Percentiles rank a stretch among this genome's conserved stretches.
Evolutionary conservation across 2,329 filamentous ascomycete species (phyloP).

Genomic region (Fusarium sp.): DNA sequence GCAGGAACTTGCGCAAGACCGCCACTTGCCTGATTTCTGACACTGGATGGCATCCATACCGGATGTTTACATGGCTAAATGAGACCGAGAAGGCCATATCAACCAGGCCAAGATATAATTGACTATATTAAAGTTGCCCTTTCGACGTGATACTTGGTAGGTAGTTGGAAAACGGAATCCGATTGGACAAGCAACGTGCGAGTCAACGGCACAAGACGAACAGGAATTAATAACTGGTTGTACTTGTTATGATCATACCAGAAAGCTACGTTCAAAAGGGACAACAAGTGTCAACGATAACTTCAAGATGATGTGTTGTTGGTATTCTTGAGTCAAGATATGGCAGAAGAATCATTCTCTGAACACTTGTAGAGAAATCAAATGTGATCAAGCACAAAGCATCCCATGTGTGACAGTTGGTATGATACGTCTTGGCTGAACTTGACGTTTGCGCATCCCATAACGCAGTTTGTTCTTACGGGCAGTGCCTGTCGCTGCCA

Average conservation of each 20-base stretch:
- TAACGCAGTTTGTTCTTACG: background rate
- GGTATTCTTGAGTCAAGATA: background rate
- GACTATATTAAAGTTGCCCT: background rate
- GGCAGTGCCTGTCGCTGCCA: constrained; percentile 1
- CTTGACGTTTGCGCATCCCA: background rate
- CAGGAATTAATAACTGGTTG: background rate
- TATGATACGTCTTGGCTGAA: background rate
- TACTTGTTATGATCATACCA: background rate
- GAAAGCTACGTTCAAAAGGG: background rate
- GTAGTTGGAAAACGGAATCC: background rate
- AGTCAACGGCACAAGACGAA: background rate
- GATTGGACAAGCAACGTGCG: background rate
- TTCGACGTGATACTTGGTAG: background rate
- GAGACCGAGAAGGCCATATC: background rate
- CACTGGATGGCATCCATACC: constrained; percentile 9
- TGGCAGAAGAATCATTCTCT: background rate
- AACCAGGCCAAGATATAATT: background rate
- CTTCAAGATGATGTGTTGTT: background rate
- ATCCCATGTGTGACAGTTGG: background rate
- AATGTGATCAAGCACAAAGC: background rate
- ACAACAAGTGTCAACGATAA: background rate
- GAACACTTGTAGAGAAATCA: background rate
- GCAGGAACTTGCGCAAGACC: constrained; percentile 21
- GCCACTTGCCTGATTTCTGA: constrained; percentile 19
- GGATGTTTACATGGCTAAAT: constrained; percentile 3